Percentiles rank a stretch among this genome's conserved stretches.
Conservation (phyloP, 768 basidiomycete species). For the Naematelia encephala region DNA sequence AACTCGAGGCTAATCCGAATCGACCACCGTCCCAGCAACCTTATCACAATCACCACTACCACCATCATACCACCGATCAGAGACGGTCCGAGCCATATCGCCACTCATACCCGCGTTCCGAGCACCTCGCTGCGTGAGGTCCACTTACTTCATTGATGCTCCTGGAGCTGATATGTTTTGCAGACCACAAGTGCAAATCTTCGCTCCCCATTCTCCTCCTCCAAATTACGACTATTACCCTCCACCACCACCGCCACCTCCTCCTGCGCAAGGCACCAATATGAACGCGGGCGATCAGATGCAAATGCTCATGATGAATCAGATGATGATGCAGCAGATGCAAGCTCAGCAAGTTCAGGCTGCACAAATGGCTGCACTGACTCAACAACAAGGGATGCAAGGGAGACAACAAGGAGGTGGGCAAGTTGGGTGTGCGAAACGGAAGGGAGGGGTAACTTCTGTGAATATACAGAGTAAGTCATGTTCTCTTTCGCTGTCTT, state of each 20-base stretch:
- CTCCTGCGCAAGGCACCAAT: constrained; percentile 5
- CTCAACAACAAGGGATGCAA: not conserved
- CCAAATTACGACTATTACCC: not conserved
- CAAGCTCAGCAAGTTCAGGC: constrained; percentile 40
- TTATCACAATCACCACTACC: not conserved
- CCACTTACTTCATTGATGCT: not conserved
- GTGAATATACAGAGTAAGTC: constrained; percentile 27
- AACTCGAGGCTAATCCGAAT: too few species aligned
- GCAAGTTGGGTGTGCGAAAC: not conserved
- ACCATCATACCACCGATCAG: not conserved
- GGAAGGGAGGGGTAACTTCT: not conserved
- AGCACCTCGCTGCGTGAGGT: not conserved
- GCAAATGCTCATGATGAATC: constrained; percentile 42
- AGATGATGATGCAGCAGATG: constrained; percentile 44
- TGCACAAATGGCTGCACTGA: constrained; percentile 35
- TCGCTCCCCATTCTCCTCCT: not conserved
- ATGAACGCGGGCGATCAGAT: constrained; percentile 25
- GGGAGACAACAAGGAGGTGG: constrained; percentile 8
- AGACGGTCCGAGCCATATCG: not conserved
- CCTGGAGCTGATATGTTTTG: not conserved
- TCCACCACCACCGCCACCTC: constrained; percentile 5
- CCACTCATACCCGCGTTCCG: not conserved
- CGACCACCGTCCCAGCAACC: not conserved
- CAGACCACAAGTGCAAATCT: not conserved
- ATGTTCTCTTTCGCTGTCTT: too few species aligned